Evolutionary conservation across 2,329 filamentous ascomycete genomes (phyloP), one percentile per base, ranked within the genome.

Genomic region (Pseudogymnoascus sp.): DNA sequence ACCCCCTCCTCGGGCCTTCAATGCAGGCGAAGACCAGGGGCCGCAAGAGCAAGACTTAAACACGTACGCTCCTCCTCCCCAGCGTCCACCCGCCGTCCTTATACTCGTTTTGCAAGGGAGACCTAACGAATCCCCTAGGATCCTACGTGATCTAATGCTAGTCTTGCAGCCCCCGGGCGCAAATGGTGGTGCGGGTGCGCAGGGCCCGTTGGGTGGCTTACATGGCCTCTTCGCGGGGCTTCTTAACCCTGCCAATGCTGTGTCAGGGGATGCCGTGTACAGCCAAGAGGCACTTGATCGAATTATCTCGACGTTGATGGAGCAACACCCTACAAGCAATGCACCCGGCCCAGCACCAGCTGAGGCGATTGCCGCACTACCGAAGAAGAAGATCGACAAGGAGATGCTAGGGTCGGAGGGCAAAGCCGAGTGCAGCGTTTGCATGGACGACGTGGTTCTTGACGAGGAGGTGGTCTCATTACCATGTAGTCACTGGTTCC

Each of bases 401-500:
- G 81, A 86, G 41, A 87, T 95, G 82, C 78, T 95, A 5, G 81
- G 79, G 1, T 71, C 77, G 0, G 83, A 85, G 60, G 82, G 81
- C 5, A 89, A 88, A 62, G 87, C 85, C 41, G 92, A 97, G 70
- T 99, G 94, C 73, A 92, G 90, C 36, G 96, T 99, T 63, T 99
- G 94, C 74, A 96, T 97, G 78, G 92, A 97, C 61, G 84, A 89
- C 29, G 87, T 95, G 64, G 80, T 84, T 26, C 71, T 89, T 36
- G 88, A 85, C 9, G 85, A 89, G 31, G 85, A 89, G 71, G 90
- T 93, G 4, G 83, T 89, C 0, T 81, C 87, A 50, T 75, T 99
- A 59, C 92, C 92, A 0, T 99, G 94, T 75, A 88, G 85, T 63
- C 94, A 99, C 71, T 96, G 91, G 90, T 97, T 96, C 72, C 93